Percentiles rank a stretch among this genome's conserved stretches.
Conservation (phyloP, 352 stramenopile species). For the Pythium biforme region DNA sequence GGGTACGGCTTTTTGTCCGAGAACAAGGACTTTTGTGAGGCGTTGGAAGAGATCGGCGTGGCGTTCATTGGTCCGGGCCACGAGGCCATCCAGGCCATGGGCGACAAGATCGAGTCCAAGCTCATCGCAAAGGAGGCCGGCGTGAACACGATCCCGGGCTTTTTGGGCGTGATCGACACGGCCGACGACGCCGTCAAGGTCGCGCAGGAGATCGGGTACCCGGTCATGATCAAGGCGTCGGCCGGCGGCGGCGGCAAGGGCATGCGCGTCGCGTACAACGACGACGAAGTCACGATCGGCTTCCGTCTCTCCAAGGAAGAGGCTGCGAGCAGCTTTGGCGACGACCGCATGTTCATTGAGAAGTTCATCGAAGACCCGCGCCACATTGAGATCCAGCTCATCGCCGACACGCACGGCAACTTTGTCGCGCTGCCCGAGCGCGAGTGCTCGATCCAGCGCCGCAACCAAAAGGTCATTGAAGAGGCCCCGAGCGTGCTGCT, state of each 20-base stretch:
- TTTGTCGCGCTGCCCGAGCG: constrained; percentile 89
- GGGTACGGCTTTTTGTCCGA: constrained; percentile 92
- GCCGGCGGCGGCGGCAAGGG: constrained; percentile 90
- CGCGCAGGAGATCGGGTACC: constrained; percentile 90
- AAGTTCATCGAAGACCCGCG: constrained; percentile 88
- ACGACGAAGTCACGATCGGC: constrained; percentile 83
- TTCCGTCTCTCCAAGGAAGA: constrained; percentile 87
- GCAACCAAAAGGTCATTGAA: constrained; percentile 95
- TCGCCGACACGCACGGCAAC: constrained; percentile 90
- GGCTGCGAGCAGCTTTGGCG: constrained; percentile 85
- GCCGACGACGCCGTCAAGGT: constrained; percentile 61
- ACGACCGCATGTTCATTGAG: constrained; percentile 90
- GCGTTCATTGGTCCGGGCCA: constrained; percentile 90
- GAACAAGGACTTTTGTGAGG: constrained; percentile 80
- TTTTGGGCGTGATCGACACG: constrained; percentile 89
- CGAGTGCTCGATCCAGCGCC: constrained; percentile 89
- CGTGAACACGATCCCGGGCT: constrained; percentile 88
- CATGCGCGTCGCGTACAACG: constrained; percentile 89
- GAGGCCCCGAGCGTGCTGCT: constrained; percentile 90
- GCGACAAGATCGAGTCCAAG: constrained; percentile 91
- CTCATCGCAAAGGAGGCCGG: constrained; percentile 88
- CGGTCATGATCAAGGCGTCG: constrained; percentile 92
- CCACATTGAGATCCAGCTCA: constrained; percentile 93
- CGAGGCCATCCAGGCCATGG: constrained; percentile 89
- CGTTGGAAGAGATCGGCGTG: constrained; percentile 80